Evolutionary conservation across 2,329 filamentous ascomycete species (phyloP).

Genomic region (Colletotrichum siamense): DNA sequence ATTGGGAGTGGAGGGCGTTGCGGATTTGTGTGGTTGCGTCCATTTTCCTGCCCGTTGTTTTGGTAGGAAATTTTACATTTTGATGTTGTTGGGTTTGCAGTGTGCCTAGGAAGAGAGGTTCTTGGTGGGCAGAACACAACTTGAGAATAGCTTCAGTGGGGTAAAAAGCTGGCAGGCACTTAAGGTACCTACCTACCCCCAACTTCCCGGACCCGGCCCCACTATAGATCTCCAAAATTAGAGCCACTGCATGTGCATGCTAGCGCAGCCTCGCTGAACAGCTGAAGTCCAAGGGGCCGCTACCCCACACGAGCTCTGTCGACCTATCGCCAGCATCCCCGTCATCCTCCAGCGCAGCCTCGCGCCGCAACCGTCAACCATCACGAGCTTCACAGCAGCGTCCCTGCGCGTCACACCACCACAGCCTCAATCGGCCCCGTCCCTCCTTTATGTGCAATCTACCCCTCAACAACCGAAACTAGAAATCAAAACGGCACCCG

Average conservation of each 20-base stretch:
- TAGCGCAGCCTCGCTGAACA: slow-evolving; percentile 12
- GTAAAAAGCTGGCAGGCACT: not conserved
- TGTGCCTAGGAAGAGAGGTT: not conserved
- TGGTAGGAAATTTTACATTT: not conserved
- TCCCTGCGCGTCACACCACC: not conserved
- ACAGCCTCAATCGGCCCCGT: not conserved
- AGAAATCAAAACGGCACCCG: rapidly evolving
- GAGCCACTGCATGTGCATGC: not conserved
- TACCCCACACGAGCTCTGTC: slow-evolving; percentile 16
- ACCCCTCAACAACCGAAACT: rapidly evolving
- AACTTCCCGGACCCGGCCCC: not conserved
- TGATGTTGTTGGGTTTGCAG: not conserved
- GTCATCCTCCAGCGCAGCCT: not conserved
- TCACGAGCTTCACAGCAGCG: not conserved
- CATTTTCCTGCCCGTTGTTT: slow-evolving; percentile 22
- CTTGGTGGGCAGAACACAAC: not conserved
- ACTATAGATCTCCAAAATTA: slow-evolving; percentile 15
- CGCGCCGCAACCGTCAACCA: not conserved
- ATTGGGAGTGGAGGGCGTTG: slow-evolving; percentile 54
- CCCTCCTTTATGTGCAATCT: not conserved
- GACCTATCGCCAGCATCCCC: slow-evolving; percentile 11
- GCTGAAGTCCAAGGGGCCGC: slow-evolving; percentile 2
- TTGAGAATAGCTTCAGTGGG: slow-evolving; percentile 12
- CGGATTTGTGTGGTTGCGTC: slow-evolving; percentile 53
- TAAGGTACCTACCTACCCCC: not conserved